A percentile compares a stretch with the other conserved stretches of the same genome.
Evolutionary conservation across 2,329 filamentous ascomycete species (phyloP).

Genomic region (Fusarium sp.): DNA sequence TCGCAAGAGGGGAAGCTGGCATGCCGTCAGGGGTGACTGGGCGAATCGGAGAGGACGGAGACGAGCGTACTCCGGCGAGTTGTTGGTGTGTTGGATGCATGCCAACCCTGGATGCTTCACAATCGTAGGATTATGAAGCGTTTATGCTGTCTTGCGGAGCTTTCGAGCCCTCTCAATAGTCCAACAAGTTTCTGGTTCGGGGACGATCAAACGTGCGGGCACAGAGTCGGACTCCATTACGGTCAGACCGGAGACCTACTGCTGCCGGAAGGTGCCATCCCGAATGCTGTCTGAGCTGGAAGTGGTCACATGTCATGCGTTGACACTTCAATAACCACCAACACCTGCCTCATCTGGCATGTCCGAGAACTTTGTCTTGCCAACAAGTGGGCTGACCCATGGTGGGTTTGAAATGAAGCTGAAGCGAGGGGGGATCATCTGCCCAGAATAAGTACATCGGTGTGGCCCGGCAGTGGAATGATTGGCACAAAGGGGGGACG

Average conservation of each 20-base stretch:
- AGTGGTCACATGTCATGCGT: neutral
- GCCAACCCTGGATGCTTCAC: neutral
- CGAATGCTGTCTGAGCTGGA: neutral
- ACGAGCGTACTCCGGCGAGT: neutral
- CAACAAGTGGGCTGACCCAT: neutral
- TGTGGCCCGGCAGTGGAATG: slow-evolving; percentile 7
- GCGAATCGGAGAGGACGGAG: neutral
- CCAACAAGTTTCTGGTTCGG: neutral
- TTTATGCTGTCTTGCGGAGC: neutral
- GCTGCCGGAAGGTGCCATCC: neutral
- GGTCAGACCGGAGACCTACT: slow-evolving; percentile 10
- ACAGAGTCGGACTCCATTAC: neutral
- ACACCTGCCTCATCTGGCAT: slow-evolving; percentile 9
- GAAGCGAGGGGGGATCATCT: neutral
- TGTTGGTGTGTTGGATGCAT: slow-evolving; percentile 3
- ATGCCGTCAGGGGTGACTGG: neutral
- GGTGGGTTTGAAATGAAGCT: neutral
- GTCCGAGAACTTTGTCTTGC: slow-evolving; percentile 17
- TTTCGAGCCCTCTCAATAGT: neutral
- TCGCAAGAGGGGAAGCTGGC: neutral
- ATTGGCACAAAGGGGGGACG: neutral
- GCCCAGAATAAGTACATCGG: neutral
- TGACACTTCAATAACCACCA: neutral
- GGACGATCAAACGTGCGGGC: neutral
- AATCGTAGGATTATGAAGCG: slow-evolving; percentile 1